These are phyloP conservation scores for Scheffersomyces coipomensis DNA, from an alignment of 805 yeast genomes.

Conservation along the genomic window DNA sequence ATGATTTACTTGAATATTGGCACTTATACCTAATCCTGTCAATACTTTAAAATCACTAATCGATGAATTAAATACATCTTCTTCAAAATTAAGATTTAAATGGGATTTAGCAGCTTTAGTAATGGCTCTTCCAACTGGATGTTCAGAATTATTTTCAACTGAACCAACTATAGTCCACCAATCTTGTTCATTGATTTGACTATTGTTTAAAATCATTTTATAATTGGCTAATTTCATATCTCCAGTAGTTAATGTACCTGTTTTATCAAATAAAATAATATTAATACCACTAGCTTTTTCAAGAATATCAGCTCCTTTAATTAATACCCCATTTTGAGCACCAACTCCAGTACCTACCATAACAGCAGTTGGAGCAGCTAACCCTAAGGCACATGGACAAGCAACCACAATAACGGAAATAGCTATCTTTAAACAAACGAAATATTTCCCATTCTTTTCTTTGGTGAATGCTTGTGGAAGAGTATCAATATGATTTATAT, in stretches of 20 bases:
- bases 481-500: constrained; percentile 11
- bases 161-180: constrained; percentile 58
- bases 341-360: constrained; percentile 99
- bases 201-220: constrained; percentile 13
- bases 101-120: constrained; percentile 30
- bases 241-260: constrained; percentile 93
- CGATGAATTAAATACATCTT: constrained; percentile 27
- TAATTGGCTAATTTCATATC: constrained; percentile 49
- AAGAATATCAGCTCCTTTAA: constrained; percentile 89
- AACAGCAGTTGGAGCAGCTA: constrained; percentile 97
- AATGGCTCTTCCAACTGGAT: constrained; percentile 82
- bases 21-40: constrained; percentile 48
- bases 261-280: constrained; percentile 83
- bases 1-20: constrained; percentile 12
- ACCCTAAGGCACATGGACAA: constrained; percentile 96
- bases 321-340: constrained; percentile 82
- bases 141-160: constrained; percentile 74
- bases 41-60: constrained; percentile 34
- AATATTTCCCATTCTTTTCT: constrained; percentile 53
- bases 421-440: constrained; percentile 71
- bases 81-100: constrained; percentile 28
- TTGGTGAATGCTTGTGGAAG: constrained; percentile 50
- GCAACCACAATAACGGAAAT: constrained; percentile 96
- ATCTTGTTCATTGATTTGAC: constrained; percentile 10
- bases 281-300: constrained; percentile 68